Evolutionary conservation across 176 grass and related monocot genomes (phyloP).

Genomic region (Phoenix roebelenii): DNA sequence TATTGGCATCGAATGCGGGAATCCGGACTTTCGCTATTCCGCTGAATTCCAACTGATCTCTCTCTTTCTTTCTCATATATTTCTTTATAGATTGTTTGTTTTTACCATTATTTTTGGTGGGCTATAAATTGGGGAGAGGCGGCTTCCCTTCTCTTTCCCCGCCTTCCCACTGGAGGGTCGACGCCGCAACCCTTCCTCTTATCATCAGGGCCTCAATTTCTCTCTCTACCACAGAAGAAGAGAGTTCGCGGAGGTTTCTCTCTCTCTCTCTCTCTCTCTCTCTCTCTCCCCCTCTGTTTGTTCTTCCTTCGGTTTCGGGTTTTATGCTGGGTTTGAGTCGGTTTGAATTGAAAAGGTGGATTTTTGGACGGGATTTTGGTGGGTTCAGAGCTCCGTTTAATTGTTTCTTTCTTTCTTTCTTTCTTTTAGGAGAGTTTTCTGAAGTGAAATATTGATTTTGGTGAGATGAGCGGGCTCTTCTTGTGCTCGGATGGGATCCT

Average conservation of each 20-base stretch:
- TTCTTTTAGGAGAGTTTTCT: no score
- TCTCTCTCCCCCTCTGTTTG: not conserved
- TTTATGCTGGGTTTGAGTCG: not conserved
- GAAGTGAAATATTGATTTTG: not conserved
- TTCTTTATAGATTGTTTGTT: not conserved
- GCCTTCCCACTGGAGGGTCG: not conserved
- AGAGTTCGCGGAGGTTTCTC: not conserved
- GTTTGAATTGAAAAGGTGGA: not conserved
- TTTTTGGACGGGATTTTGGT: not conserved
- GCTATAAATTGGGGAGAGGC: not conserved
- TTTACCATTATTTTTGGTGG: not conserved
- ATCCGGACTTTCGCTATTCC: not conserved
- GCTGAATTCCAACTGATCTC: not conserved
- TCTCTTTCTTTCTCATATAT: not conserved
- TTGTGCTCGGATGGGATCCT: no score
- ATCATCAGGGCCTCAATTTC: no score
- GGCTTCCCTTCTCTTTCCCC: not conserved
- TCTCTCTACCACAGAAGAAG: not conserved
- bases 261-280: not conserved
- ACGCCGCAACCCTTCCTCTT: not conserved
- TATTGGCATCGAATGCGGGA: not conserved
- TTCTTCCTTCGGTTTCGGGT: constrained; percentile 13
- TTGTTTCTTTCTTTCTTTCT: no score
- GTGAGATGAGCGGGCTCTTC: not conserved
- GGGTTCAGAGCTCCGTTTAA: no score